Base-by-base conservation (phyloP, 2,329 filamentous ascomycete genomes). In the Lithohypha guttulata region DNA sequence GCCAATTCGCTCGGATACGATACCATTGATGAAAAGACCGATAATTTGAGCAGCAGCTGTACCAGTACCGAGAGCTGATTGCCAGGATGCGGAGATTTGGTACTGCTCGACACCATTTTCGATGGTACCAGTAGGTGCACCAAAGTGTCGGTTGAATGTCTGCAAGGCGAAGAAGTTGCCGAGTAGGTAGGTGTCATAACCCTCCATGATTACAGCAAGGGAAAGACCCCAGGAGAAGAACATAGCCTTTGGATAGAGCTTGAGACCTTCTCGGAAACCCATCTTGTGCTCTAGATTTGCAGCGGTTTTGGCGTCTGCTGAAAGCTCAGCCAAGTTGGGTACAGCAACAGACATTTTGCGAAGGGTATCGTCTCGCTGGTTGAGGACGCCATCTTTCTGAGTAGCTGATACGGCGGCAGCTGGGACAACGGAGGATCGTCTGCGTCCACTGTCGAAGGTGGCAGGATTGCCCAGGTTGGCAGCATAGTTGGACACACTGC, bases 201-300 rank as follows among this genome's bases (percentile, higher is more conserved):
- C 49, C 25, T 49, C 47, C 49, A 53, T 51, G 41, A 51, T 47
- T 29, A 53, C 45, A n/a, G 50, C 48, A 8, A 50, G 23, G 13
- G 39, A 42, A 15, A 42, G 36, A 19, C 33, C 40, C 26, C 30
- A 32, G 51, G 79, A 84, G 84, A 84, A 93, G 18, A 66, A 71
- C 42, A 93, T 78, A 14, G 85, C 85, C 65, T 93, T 91, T 43
- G 84, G 85, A 56, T 94, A 94, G 21, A 91, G 70, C 54, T 69
- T 76, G 58, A 93, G 70, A 45, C 84, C 86, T 64, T 93, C 76
- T 55, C 73, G 55, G 20, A 71, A 50, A 25, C 45, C 46, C 49
- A 51, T 48, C 17, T 39, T 48, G 28, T 40, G 43, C 34, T 51
- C 49, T 14, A 46, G 39, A 3, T 48, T 39, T 17, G 47, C 48